A percentile compares a stretch with the other conserved stretches of the same genome.
These are phyloP conservation scores for Keithomyces neogunnii DNA, from an alignment of 2,329 filamentous ascomycete species.

Conservation along the genomic window DNA sequence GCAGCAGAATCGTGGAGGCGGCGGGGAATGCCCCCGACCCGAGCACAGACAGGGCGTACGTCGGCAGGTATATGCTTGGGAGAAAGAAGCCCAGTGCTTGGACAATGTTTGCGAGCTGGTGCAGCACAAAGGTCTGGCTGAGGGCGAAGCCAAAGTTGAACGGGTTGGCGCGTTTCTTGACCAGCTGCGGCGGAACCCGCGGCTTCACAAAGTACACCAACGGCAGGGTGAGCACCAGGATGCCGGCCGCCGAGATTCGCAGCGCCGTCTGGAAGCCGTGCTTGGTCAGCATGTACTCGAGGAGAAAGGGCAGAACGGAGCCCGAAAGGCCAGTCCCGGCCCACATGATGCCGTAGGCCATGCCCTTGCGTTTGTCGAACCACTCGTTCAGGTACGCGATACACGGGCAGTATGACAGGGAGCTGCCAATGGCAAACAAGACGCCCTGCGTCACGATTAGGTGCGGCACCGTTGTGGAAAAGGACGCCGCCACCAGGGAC, in stretches of 20 bases:
- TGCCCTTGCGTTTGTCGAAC: constrained; percentile 41
- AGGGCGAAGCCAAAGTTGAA: constrained; percentile 37
- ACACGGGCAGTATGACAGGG: constrained; percentile 40
- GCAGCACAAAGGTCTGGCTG: constrained; percentile 43
- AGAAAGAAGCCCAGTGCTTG: constrained; percentile 51
- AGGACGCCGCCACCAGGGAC: constrained; percentile 37
- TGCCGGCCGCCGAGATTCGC: constrained; percentile 36
- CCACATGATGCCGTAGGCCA: constrained; percentile 50
- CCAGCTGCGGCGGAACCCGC: constrained; percentile 30
- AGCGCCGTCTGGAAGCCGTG: constrained; percentile 36
- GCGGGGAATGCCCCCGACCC: constrained; percentile 34
- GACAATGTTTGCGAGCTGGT: constrained; percentile 44
- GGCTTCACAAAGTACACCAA: constrained; percentile 44
- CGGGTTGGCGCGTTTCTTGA: constrained; percentile 17
- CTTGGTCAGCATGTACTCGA: constrained; percentile 35
- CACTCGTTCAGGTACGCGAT: constrained; percentile 49
- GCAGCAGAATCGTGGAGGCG: constrained; percentile 42
- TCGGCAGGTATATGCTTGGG: constrained; percentile 50
- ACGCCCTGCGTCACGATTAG: constrained; percentile 50
- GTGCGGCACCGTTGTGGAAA: constrained; percentile 38
- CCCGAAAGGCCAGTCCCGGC: constrained; percentile 38
- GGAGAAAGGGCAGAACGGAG: constrained; percentile 33
- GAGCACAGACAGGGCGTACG: constrained; percentile 39
- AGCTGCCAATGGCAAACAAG: constrained; percentile 45
- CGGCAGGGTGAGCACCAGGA: constrained; percentile 39